Evolutionary conservation across 805 yeast genomes (phyloP).

Genomic region (Groenewaldozyma salmanticensis): DNA sequence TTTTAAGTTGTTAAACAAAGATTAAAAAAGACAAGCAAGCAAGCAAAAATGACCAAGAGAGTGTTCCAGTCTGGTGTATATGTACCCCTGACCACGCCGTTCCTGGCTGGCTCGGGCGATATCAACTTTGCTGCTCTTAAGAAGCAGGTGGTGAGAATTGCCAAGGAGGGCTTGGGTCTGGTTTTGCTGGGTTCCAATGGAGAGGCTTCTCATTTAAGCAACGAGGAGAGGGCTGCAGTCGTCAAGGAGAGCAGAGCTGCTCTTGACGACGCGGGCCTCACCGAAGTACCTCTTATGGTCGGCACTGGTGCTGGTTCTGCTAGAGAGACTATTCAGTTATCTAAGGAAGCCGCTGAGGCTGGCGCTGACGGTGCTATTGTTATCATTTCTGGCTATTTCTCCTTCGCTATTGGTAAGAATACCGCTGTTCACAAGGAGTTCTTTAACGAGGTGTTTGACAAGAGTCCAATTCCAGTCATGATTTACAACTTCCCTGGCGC

Average conservation of each 20-base stretch:
- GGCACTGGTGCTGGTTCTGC: slow-evolving; percentile 41
- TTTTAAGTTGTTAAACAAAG: no score
- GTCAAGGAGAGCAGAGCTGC: slow-evolving; percentile 23
- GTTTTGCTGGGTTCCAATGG: slow-evolving; percentile 48
- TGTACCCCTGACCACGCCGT: neutral
- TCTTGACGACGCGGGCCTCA: slow-evolving; percentile 16
- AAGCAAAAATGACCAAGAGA: neutral
- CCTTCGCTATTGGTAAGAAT: slow-evolving; percentile 35
- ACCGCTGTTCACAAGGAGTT: slow-evolving; percentile 34
- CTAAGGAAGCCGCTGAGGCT: slow-evolving; percentile 20
- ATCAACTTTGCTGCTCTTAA: neutral
- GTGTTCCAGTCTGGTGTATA: neutral
- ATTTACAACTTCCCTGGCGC: slow-evolving; percentile 44
- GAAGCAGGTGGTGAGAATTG: neutral
- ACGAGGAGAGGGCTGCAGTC: slow-evolving; percentile 32
- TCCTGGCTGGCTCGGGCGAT: neutral
- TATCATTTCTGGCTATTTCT: slow-evolving; percentile 41
- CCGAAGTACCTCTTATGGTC: slow-evolving; percentile 27
- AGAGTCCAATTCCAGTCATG: slow-evolving; percentile 34
- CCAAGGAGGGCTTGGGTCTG: slow-evolving; percentile 26
- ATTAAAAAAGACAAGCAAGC: no score
- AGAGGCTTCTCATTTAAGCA: slow-evolving; percentile 42
- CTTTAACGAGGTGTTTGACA: slow-evolving; percentile 37
- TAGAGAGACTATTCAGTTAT: slow-evolving; percentile 34
- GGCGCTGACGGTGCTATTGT: slow-evolving; percentile 26